Conservation (phyloP, 1,284 basidiomycete genomes). For the Neotropicomus parvogracilis region DNA sequence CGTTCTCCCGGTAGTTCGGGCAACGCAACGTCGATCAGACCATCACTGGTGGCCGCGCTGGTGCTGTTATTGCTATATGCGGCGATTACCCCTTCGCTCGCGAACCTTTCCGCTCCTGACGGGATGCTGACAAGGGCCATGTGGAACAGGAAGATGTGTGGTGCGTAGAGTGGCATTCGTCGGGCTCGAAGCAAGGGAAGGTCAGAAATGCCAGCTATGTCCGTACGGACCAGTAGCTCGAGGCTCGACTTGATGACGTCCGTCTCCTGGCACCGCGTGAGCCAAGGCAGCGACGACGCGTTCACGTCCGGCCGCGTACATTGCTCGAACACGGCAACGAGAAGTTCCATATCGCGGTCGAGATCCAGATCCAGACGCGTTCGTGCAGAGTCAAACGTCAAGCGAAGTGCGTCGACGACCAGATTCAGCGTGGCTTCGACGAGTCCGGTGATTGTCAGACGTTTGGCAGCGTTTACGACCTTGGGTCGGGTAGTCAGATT, state of each 20-base stretch:
- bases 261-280: slow-evolving; percentile 76
- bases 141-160: slow-evolving; percentile 80
- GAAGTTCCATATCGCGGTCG: slow-evolving; percentile 76
- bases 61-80: slow-evolving; percentile 84
- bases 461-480: slow-evolving; percentile 55
- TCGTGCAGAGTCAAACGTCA: slow-evolving; percentile 64
- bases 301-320: slow-evolving; percentile 67
- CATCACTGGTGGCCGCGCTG: slow-evolving; percentile 70
- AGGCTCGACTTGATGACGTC: slow-evolving; percentile 77
- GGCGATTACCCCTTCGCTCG: slow-evolving; percentile 76
- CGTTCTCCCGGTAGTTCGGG: slow-evolving; percentile 69
- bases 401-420: slow-evolving; percentile 66
- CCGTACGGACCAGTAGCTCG: slow-evolving; percentile 68
- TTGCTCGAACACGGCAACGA: slow-evolving; percentile 80
- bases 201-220: slow-evolving; percentile 66
- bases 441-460: slow-evolving; percentile 52
- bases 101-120: slow-evolving; percentile 79
- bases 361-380: slow-evolving; percentile 57
- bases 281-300: slow-evolving; percentile 67
- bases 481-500: slow-evolving; percentile 49
- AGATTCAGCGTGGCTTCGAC: slow-evolving; percentile 64
- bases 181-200: slow-evolving; percentile 55
- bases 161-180: slow-evolving; percentile 66
- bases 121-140: slow-evolving; percentile 79
- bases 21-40: slow-evolving; percentile 64